phyloP scores from a whole-genome alignment of 1,284 basidiomycete species.

The Tremellales sp. region DNA sequence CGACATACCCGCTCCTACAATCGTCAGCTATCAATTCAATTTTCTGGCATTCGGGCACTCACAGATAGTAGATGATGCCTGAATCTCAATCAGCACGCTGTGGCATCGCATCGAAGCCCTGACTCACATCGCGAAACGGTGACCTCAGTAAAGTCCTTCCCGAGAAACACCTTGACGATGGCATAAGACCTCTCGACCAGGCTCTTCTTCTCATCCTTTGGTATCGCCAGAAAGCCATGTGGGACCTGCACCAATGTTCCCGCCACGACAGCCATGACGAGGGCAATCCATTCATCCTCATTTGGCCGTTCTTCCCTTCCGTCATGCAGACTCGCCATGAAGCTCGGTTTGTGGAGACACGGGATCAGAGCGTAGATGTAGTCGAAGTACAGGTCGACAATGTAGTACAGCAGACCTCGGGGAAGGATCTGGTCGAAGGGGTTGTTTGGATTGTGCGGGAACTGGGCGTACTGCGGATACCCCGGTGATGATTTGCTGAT shows the following conservation, averaged over 20 bases:
- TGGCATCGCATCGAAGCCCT: not conserved
- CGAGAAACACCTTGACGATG: constrained; percentile 11
- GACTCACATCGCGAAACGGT: constrained; percentile 17
- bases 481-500: not conserved
- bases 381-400: constrained; percentile 80
- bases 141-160: constrained; percentile 13
- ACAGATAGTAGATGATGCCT: not conserved
- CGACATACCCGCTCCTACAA: no score
- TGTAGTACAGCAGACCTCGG: constrained; percentile 42
- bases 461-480: constrained; percentile 1
- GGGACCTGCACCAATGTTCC: constrained; percentile 63
- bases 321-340: constrained; percentile 74
- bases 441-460: constrained; percentile 23
- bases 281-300: constrained; percentile 61
- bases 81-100: not conserved
- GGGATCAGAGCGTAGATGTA: constrained; percentile 81
- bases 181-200: constrained; percentile 21
- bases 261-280: constrained; percentile 78
- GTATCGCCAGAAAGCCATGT: constrained; percentile 31
- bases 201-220: constrained; percentile 28
- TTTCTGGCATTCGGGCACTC: not conserved
- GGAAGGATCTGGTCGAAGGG: constrained; percentile 42
- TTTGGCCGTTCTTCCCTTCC: constrained; percentile 77
- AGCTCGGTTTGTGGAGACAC: constrained; percentile 57
- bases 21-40: no score